A percentile compares a stretch with the other conserved stretches of the same genome.
Evolutionary conservation across 306 rosid species (phyloP).

Genomic region (Ochetophila trinervis): DNA sequence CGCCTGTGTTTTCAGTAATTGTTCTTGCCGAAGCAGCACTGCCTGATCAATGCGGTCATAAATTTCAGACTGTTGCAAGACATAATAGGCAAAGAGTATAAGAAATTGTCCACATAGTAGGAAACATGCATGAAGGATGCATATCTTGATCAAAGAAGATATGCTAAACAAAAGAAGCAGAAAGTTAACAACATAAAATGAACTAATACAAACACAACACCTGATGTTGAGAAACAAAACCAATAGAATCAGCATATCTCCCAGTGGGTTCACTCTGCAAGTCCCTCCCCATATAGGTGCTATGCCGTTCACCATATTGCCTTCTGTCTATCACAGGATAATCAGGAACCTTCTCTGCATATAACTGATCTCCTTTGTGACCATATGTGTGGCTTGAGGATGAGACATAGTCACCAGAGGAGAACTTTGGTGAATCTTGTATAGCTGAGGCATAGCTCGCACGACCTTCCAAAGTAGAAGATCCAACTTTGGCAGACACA

Average conservation of each 20-base stretch:
- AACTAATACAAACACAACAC: conserved; percentile 27
- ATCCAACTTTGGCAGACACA: conserved; percentile 60
- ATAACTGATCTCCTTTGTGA: conserved; percentile 71
- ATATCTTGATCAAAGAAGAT: neutral
- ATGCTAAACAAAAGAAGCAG: neutral
- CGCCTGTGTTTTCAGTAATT: conserved; percentile 78
- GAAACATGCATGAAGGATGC: conserved; percentile 9
- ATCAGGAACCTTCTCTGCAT: conserved; percentile 77
- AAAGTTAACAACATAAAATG: neutral
- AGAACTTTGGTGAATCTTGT: conserved; percentile 77
- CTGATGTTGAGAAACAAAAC: conserved; percentile 79
- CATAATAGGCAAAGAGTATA: conserved; percentile 15
- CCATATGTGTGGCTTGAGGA: conserved; percentile 79
- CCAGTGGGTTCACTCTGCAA: conserved; percentile 66
- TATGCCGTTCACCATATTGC: conserved; percentile 79
- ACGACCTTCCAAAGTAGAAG: conserved; percentile 75
- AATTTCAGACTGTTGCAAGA: conserved; percentile 55
- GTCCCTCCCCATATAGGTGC: conserved; percentile 76
- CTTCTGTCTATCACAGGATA: conserved; percentile 80
- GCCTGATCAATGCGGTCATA: conserved; percentile 90
- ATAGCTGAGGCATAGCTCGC: conserved; percentile 65
- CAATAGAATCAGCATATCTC: conserved; percentile 68
- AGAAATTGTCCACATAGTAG: neutral
- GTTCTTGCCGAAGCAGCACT: conserved; percentile 87
- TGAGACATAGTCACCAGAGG: conserved; percentile 69